Evolutionary conservation across 495 filamentous ascomycete species (phyloP), one percentile per base, ranked within the genome.

Genomic region (Amphirosellinia nigrospora): DNA sequence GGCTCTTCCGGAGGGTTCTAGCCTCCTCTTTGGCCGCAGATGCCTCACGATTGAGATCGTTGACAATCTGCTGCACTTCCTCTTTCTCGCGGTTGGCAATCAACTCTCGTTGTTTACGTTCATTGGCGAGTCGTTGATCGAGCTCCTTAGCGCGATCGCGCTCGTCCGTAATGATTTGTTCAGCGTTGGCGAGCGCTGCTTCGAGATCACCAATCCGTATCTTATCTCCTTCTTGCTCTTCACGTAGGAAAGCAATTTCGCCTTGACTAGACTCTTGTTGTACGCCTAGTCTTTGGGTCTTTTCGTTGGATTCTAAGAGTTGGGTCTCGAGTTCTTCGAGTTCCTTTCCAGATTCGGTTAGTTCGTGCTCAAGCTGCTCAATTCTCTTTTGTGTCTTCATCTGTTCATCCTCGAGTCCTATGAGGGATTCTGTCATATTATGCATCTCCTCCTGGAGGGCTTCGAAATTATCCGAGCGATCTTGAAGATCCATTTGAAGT

Each of bases 211-310:
- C 94, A 72, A 98, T 99, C 79, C 93, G 93, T 76, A 99, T 98
- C 86, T 98, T 99, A 79, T 99, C 96, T 43, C 87, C 90, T 79
- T 99, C 96, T 83, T 98, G 96, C 82, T 99, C 96, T 75, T 99
- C 96, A 7, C 96, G 89, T 32, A 99, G 78, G 88, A 99, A 99
- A 0, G 91, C 89, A 78, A 98, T 97, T 80, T 99, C 96, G 60
- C 90, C 91, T 76, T 98, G 94, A 69, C 90, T 90, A 4, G 92
- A 96, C 82, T 99, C 96, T 63, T 93, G 90, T 79, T 98, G 94
- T 60, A 99, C 92, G 10, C 90, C 91, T 13, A 97, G 84, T 48
- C 94, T 86, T 73, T 96, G 90, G 39, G 91, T 89, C 82, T 97
- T 97, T 71, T 91, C 88, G 73, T 93, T 94, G 15, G 92, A 84